phyloP scores from a whole-genome alignment of 306 rosid genomes.

The Trifolium fragiferum region DNA sequence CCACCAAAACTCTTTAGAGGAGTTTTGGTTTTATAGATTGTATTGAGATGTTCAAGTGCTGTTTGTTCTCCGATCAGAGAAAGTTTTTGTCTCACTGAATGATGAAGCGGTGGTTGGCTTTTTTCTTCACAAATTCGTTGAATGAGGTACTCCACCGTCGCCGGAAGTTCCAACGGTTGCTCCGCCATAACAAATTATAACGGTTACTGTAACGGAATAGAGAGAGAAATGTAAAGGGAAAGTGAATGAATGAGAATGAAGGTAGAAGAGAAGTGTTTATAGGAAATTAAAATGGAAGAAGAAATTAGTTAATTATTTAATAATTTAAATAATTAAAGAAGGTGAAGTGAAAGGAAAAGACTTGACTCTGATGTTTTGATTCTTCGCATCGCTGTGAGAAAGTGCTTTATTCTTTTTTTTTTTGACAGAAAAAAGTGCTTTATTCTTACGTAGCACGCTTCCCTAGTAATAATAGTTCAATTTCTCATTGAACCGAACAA shows the following conservation, averaged over 20 bases:
- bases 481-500: no score
- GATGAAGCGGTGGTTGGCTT: neutral
- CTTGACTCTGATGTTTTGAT: no score
- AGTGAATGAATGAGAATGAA: neutral
- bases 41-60: neutral
- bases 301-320: no score
- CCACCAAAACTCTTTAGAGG: neutral
- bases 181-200: neutral
- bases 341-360: no score
- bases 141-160: slow-evolving; percentile 16
- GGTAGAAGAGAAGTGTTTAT: no score
- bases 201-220: neutral
- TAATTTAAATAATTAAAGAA: no score
- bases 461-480: no score
- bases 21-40: neutral
- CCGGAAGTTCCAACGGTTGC: slow-evolving; percentile 2
- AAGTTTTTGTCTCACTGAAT: neutral
- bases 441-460: no score
- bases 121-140: neutral
- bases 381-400: no score
- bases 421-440: no score
- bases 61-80: neutral
- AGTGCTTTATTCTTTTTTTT: no score
- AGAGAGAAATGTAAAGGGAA: neutral
- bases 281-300: no score